phyloP scores from a whole-genome alignment of 2,329 filamentous ascomycete species.

The Elsinoe perseae region DNA sequence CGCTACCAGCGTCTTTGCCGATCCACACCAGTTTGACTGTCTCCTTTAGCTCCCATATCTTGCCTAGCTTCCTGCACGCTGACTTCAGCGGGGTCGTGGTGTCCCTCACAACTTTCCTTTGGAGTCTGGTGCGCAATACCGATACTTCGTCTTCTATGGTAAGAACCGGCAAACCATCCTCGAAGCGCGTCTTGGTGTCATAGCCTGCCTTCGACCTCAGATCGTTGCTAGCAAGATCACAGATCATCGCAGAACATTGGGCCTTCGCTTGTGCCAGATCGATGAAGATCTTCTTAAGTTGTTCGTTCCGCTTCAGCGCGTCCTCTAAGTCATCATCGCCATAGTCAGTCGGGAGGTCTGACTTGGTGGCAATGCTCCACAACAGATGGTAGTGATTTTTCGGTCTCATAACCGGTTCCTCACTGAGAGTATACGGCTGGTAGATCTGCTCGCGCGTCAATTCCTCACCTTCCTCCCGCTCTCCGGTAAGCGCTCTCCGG shows the following conservation, averaged over 20 bases:
- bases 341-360: neutral
- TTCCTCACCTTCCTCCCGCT: neutral
- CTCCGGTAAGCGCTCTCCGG: neutral
- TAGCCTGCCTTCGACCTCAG: too few relatives aligned
- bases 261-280: neutral
- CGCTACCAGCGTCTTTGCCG: neutral
- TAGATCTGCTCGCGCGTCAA: neutral
- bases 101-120: neutral
- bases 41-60: constrained; percentile 4
- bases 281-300: neutral
- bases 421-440: neutral
- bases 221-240: too few relatives aligned
- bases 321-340: neutral
- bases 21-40: constrained; percentile 1
- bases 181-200: neutral
- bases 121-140: neutral
- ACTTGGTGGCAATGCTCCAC: neutral
- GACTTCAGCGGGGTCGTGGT: neutral
- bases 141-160: neutral
- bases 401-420: neutral
- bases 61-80: neutral
- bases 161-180: neutral
- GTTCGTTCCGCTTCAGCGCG: neutral
- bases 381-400: neutral
- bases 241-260: neutral